Conservation (phyloP, 2,329 filamentous ascomycete species). For the Emergomyces pasteurianus region DNA sequence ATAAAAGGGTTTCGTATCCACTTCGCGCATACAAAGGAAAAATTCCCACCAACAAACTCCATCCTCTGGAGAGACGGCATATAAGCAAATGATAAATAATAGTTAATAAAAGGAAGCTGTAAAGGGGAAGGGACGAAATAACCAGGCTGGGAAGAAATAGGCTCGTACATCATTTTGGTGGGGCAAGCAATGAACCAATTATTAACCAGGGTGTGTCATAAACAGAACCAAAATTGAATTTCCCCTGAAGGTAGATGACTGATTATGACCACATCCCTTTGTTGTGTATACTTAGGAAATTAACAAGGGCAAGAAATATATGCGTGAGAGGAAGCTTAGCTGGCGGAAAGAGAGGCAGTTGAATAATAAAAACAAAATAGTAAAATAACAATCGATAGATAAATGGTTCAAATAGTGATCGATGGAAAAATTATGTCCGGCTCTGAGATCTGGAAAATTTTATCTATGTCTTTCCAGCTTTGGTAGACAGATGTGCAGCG, state of each 20-base stretch:
- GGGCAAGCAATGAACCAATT: neutral
- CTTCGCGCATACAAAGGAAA: neutral
- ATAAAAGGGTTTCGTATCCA: neutral
- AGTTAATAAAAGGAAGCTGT: neutral
- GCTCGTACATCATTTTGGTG: neutral
- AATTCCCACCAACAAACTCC: conserved; percentile 2
- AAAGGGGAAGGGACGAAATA: neutral
- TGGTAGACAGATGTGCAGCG: neutral
- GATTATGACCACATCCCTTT: neutral
- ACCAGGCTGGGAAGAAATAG: neutral
- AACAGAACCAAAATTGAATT: neutral
- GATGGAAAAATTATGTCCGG: neutral
- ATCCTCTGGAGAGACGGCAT: neutral
- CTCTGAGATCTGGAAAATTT: neutral
- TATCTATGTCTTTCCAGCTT: neutral
- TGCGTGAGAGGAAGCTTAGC: neutral
- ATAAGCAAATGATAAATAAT: neutral
- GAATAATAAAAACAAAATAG: neutral
- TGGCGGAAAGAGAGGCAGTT: neutral
- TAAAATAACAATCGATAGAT: too few species aligned
- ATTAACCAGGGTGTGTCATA: neutral
- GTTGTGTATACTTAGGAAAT: neutral
- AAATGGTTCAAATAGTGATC: neutral
- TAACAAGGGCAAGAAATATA: neutral
- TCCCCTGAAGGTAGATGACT: neutral